Evolutionary conservation across 2,329 filamentous ascomycete genomes (phyloP).

Genomic region (Seiridium unicorne): DNA sequence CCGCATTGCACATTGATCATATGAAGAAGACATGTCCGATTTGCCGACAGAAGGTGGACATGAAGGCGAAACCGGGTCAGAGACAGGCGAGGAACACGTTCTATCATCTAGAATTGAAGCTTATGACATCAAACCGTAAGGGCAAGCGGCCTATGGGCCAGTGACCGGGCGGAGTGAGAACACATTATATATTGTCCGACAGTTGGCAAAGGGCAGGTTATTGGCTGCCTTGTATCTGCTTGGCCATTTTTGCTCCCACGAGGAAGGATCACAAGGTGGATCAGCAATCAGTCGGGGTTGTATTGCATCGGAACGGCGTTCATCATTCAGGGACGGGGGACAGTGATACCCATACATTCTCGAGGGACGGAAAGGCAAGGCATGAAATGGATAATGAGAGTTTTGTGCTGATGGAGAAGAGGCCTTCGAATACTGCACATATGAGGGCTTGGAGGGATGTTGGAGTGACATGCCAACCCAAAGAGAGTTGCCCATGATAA

Average conservation of each 20-base stretch:
- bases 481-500: no score
- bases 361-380: not conserved
- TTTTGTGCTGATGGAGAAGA: no score
- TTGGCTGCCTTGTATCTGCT: no score
- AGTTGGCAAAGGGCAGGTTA: no score
- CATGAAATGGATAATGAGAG: not conserved
- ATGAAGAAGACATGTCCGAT: slow-evolving; percentile 62
- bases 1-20: slow-evolving; percentile 55
- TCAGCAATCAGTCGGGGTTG: not conserved
- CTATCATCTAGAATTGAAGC: slow-evolving; percentile 61
- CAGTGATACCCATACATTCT: not conserved
- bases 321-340: not conserved
- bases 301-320: not conserved
- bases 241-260: not conserved
- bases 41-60: slow-evolving; percentile 59
- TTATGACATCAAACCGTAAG: slow-evolving; percentile 55
- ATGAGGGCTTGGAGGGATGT: no score
- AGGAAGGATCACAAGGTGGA: not conserved
- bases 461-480: no score
- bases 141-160: slow-evolving; percentile 39
- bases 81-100: slow-evolving; percentile 37
- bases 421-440: no score
- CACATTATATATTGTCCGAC: no score
- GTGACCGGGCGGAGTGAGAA: not conserved
- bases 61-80: slow-evolving; percentile 31